Evolutionary conservation across 345 rosid genomes (phyloP).

Genomic region (Lumnitzera racemosa): DNA sequence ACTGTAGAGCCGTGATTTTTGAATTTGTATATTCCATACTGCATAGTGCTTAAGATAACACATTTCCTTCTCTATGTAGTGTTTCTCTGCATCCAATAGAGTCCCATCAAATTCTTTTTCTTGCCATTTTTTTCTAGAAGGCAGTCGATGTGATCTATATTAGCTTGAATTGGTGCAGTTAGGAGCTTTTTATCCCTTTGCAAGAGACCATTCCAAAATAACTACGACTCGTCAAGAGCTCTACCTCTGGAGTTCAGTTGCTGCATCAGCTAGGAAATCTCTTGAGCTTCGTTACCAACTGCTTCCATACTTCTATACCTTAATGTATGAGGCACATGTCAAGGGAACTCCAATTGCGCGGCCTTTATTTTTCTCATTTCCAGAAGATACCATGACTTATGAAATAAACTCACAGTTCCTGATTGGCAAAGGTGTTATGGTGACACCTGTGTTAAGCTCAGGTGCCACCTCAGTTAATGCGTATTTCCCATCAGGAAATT

Average conservation of each 20-base stretch:
- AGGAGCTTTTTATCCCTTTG: constrained; percentile 77
- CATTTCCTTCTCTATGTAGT: no score
- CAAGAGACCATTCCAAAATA: constrained; percentile 56
- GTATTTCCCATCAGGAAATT: constrained; percentile 60
- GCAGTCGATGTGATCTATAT: background rate
- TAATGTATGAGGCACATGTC: constrained; percentile 52
- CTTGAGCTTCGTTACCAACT: constrained; percentile 58
- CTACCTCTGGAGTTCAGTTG: constrained; percentile 72
- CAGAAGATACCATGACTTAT: constrained; percentile 44
- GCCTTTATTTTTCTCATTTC: constrained; percentile 71
- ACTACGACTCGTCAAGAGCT: constrained; percentile 45
- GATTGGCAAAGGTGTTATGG: constrained; percentile 49
- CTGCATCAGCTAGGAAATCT: constrained; percentile 53
- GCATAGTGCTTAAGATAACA: no score
- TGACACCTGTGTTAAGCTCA: constrained; percentile 43
- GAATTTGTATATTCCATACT: no score
- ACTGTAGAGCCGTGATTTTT: no score
- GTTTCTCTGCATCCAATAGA: no score
- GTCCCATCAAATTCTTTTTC: background rate
- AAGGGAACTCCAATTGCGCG: constrained; percentile 65
- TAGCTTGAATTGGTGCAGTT: constrained; percentile 29
- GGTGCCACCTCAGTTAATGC: constrained; percentile 33
- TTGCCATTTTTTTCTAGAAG: no score
- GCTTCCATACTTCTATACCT: constrained; percentile 63
- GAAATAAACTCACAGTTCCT: constrained; percentile 45